These are phyloP conservation scores for Malassezia sp. DNA, from an alignment of 1,284 basidiomycete species.

Conservation along the genomic window DNA sequence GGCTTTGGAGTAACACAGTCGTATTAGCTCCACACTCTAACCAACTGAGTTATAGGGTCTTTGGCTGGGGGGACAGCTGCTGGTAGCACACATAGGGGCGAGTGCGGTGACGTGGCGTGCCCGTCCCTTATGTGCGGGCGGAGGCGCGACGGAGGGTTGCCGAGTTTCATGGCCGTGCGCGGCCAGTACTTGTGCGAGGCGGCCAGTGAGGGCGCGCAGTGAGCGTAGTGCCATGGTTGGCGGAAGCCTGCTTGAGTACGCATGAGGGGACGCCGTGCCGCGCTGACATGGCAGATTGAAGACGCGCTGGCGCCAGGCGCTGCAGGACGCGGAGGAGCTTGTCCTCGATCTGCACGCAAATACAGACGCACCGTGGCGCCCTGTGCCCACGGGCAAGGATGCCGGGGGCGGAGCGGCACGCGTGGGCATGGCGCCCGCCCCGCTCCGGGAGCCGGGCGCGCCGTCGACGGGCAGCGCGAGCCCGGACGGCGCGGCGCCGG, in stretches of 20 bases:
- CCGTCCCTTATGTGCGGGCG: no score
- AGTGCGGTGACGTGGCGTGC: no score
- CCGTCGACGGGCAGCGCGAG: constrained; percentile 18
- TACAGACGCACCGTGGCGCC: constrained; percentile 24
- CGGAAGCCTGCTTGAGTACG: not conserved
- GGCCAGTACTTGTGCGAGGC: no score
- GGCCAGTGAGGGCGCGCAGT: no score
- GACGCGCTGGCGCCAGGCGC: constrained; percentile 27
- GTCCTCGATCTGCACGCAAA: constrained; percentile 26
- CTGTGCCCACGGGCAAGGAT: constrained; percentile 15
- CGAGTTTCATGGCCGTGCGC: no score
- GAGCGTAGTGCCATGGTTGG: constrained; percentile 16
- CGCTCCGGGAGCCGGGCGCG: not conserved
- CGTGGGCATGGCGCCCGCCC: constrained; percentile 12
- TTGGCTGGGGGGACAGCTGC: no score
- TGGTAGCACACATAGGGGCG: no score
- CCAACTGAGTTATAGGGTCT: constrained; percentile 20
- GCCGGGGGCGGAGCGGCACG: constrained; percentile 7
- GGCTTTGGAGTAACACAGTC: constrained; percentile 17
- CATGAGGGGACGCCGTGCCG: not conserved
- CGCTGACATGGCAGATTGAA: constrained; percentile 15
- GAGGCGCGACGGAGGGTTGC: no score
- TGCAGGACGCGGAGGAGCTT: constrained; percentile 23
- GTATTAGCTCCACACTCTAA: constrained; percentile 23
- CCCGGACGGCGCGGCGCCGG: no score